These are phyloP conservation scores for Arthrobotrys sphaeroides DNA, from an alignment of 2,329 filamentous ascomycete species.

Conservation along the genomic window DNA sequence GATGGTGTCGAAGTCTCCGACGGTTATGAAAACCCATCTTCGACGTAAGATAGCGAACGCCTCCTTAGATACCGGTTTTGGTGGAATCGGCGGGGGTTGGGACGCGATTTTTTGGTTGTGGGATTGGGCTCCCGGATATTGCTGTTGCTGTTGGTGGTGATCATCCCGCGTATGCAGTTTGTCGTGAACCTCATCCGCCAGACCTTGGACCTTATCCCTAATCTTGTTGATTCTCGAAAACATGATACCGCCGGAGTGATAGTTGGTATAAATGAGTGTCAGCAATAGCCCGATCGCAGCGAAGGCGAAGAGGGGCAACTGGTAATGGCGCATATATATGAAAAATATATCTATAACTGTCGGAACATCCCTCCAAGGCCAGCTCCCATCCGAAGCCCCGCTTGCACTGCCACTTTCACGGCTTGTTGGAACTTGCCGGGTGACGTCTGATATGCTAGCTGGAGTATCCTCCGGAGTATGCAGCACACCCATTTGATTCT, in stretches of 20 bases:
- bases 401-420: too few species aligned
- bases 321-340: background rate
- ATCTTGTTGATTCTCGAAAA: slow-evolving; percentile 1
- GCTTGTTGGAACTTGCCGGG: too few species aligned
- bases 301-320: background rate
- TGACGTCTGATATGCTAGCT: too few species aligned
- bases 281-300: background rate
- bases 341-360: too few species aligned
- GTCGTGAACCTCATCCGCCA: slow-evolving; percentile 1
- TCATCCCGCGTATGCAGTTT: background rate
- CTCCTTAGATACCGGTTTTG: slow-evolving; percentile 7
- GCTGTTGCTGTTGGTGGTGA: background rate
- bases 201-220: background rate
- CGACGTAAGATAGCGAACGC: slow-evolving; percentile 19
- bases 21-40: slow-evolving; percentile 22
- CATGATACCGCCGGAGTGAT: background rate
- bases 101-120: background rate
- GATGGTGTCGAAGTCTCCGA: slow-evolving; percentile 22
- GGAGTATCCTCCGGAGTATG: too few species aligned
- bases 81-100: slow-evolving; percentile 1
- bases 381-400: too few species aligned
- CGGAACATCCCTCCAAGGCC: background rate
- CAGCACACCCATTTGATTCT: too few species aligned
- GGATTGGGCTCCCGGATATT: background rate
- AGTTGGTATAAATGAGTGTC: background rate